These are phyloP conservation scores for Cladosporium sp. DNA, from an alignment of 2,329 filamentous ascomycete genomes.

Conservation along the genomic window DNA sequence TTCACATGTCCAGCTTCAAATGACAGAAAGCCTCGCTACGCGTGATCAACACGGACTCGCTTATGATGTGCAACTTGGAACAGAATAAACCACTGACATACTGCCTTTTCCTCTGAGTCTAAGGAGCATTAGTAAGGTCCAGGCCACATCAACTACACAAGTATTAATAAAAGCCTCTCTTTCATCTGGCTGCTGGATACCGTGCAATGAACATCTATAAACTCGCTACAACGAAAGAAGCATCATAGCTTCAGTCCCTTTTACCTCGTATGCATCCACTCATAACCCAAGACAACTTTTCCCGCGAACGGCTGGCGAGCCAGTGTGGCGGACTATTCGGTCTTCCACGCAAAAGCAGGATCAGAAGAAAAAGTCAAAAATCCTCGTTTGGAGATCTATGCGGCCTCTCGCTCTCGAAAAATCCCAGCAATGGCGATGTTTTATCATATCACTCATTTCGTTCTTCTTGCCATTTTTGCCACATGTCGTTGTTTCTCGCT, in stretches of 20 bases:
- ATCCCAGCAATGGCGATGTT: neutral
- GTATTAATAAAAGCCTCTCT: neutral
- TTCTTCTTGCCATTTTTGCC: neutral
- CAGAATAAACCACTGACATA: too few relatives aligned
- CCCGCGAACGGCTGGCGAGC: neutral
- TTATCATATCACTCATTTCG: neutral
- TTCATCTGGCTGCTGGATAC: slow-evolving; percentile 3
- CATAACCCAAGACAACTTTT: slow-evolving; percentile 10
- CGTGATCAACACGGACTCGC: too few relatives aligned
- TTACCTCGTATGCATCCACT: slow-evolving; percentile 7
- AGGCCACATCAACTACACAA: neutral
- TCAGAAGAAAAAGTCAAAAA: neutral
- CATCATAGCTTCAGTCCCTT: neutral
- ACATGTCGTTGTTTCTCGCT: slow-evolving; percentile 5
- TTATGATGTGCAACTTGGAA: too few relatives aligned
- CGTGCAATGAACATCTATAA: slow-evolving; percentile 17
- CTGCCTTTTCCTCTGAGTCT: too few relatives aligned
- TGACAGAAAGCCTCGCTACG: too few relatives aligned
- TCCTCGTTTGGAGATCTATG: slow-evolving; percentile 6
- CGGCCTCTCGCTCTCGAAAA: neutral
- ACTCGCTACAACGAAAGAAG: slow-evolving; percentile 9
- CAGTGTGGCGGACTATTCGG: neutral
- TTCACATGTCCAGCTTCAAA: too few relatives aligned
- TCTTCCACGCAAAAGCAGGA: neutral
- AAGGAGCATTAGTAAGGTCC: too few relatives aligned